Base-by-base conservation (phyloP, 768 basidiomycete genomes). In the Agaricus bisporus region DNA sequence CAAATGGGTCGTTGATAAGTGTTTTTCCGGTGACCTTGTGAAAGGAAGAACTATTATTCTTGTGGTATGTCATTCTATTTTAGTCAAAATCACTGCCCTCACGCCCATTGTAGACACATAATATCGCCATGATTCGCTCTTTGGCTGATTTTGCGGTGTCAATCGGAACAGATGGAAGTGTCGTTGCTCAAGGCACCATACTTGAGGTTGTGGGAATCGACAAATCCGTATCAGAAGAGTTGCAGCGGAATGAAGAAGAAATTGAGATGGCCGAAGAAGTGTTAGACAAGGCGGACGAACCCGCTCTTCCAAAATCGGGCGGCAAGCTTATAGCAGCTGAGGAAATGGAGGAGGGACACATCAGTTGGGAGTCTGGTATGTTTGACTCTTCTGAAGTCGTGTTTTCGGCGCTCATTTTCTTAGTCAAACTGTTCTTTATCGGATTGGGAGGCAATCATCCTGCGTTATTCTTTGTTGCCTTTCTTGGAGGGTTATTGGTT, bases 11-110 rank as follows among this genome's bases (percentile, higher is more conserved):
- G 85, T 85, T 60, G 74, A 82, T 17, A 76, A 90, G 48, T 93
- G 90, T 61, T 74, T 97, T 42, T 73, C 76, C 53, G 92, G 94
- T 9, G 83, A 86, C 41, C 71, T 95, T 45, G 75, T 92, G 62
- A 68, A 73, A n/a, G 82, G 80, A 14, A 78, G 92, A 50, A 95
- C 94, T 0, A 71, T 94, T 50, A 75, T 97, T 41, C 76, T 97
- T 29, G 92, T 95, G 42, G 81, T 80, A 60, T 41, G 73, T 66
- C 18, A 36, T 37, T 17, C 35, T 44, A 9, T 25, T 56, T 26
- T 14, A 29, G 6, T 18, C 9, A 22, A 14, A 52, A 17, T 41
- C 14, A 28, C 36, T 36, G 18, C 25, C 14, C 20, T 39, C 39
- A 37, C 22, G n/a, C 5, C 12, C 10, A 17, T 15, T 12, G n/a